These are phyloP conservation scores for Isoetes taiwanensis DNA, from an alignment of 75 land plant species.

Conservation along the genomic window DNA sequence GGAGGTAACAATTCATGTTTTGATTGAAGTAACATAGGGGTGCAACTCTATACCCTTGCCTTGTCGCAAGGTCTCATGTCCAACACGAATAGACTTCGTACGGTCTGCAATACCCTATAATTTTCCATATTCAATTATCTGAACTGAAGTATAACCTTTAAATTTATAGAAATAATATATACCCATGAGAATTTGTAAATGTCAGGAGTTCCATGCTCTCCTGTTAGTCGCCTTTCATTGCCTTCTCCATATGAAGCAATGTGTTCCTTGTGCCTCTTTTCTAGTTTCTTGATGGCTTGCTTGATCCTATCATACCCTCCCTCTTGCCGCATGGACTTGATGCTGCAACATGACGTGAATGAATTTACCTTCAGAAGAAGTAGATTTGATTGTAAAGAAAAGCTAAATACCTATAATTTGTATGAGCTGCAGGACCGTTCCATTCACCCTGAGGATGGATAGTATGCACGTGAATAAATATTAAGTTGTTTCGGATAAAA, in stretches of 20 bases:
- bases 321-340: neutral
- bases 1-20: too few species aligned
- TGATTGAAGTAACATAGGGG: too few species aligned
- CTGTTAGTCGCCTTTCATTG: neutral
- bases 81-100: neutral
- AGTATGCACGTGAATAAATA: neutral
- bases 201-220: neutral
- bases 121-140: neutral
- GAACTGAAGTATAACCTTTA: neutral
- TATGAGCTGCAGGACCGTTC: constrained; percentile 1
- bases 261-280: neutral
- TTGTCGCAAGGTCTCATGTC: neutral
- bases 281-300: neutral
- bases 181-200: constrained; percentile 2
- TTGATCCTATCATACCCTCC: neutral
- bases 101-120: neutral
- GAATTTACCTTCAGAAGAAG: neutral
- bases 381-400: neutral
- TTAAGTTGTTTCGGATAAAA: neutral
- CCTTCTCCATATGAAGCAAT: constrained; percentile 7
- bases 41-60: constrained; percentile 3
- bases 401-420: neutral
- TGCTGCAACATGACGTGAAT: neutral
- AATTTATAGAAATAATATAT: neutral
- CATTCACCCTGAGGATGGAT: neutral